Percentiles rank a stretch among this genome's conserved stretches.
Conservation (phyloP, 345 rosid genomes). For the Aurinia saxatilis region DNA sequence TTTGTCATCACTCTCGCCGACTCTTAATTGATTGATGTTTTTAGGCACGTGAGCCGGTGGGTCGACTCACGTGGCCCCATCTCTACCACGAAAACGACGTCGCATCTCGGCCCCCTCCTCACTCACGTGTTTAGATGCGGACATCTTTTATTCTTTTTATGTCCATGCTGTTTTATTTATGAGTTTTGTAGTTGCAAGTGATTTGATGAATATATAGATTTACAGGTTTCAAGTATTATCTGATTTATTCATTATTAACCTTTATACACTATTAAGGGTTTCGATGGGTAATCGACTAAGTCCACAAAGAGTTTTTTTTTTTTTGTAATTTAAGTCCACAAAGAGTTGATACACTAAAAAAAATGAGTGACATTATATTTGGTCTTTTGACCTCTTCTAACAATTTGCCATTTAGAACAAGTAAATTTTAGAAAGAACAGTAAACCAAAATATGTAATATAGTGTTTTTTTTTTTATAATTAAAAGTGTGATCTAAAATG, state of each 20-base stretch:
- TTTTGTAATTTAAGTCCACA: no score
- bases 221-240: neutral
- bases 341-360: no score
- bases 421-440: no score
- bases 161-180: neutral
- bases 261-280: neutral
- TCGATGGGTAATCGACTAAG: no score
- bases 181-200: neutral
- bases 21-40: neutral
- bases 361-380: no score
- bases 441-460: no score
- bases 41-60: slow-evolving; percentile 1
- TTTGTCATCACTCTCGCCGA: slow-evolving; percentile 13
- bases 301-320: no score
- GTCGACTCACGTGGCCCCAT: slow-evolving; percentile 9
- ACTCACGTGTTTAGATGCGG: slow-evolving; percentile 5
- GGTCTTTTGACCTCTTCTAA: no score
- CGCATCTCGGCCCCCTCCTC: neutral
- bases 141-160: neutral
- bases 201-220: neutral
- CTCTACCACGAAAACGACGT: slow-evolving; percentile 1
- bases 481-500: no score
- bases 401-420: no score
- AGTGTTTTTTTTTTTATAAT: no score
- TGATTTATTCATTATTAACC: neutral